Conservation (phyloP, 1,284 basidiomycete species). For the Cryptococcus jaspeensis region DNA sequence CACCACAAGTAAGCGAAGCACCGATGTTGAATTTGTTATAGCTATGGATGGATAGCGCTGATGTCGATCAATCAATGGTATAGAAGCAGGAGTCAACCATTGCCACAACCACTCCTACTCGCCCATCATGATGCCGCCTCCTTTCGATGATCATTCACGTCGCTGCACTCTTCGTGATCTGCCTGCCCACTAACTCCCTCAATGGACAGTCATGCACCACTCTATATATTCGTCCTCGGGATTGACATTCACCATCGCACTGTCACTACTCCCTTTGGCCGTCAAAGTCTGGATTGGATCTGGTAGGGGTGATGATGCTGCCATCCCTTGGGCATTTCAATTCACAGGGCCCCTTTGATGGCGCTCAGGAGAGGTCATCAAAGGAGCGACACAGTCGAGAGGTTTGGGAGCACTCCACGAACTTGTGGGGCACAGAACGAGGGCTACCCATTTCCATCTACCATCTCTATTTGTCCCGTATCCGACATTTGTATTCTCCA, state of each 20-base stretch:
- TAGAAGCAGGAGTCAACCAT: background rate
- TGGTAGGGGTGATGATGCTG: too few relatives aligned
- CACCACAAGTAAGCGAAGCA: background rate
- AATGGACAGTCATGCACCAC: slow-evolving; percentile 3
- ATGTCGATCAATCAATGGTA: background rate
- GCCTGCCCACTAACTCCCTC: background rate
- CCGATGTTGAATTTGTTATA: too few relatives aligned
- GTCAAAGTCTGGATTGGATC: too few relatives aligned
- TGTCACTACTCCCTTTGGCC: background rate
- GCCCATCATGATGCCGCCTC: too few relatives aligned
- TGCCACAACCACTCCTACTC: slow-evolving; percentile 1
- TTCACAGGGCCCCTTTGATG: background rate
- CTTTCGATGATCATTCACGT: too few relatives aligned
- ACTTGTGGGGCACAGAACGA: too few relatives aligned
- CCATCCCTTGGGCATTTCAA: too few relatives aligned
- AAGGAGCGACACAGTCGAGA: background rate
- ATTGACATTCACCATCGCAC: background rate
- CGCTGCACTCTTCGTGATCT: too few relatives aligned
- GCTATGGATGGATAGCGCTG: background rate
- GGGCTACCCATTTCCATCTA: too few relatives aligned
- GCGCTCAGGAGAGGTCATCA: background rate
- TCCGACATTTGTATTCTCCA: background rate
- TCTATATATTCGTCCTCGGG: background rate
- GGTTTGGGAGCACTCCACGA: background rate
- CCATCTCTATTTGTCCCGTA: too few relatives aligned